Percentiles rank a stretch among this genome's conserved stretches.
phyloP scores from a whole-genome alignment of 805 yeast species.

The Candida awuae region DNA sequence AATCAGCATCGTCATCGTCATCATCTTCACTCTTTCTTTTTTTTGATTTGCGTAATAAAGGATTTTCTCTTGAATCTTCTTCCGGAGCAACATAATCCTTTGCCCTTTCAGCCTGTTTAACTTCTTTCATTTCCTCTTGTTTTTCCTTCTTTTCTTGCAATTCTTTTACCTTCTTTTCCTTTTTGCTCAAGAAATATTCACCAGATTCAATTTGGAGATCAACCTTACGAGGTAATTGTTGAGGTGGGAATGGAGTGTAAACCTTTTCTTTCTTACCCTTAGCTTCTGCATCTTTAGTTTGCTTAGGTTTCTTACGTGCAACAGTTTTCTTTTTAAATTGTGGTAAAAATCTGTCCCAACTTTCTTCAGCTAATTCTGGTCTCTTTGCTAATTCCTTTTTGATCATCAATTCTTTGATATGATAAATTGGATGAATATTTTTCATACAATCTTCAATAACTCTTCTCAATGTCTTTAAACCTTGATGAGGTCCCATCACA shows the following conservation, averaged over 20 bases:
- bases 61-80: conserved; percentile 42
- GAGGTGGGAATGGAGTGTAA: conserved; percentile 99
- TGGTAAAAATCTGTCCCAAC: conserved; percentile 94
- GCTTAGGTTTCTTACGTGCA: conserved; percentile 82
- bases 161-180: conserved; percentile 65
- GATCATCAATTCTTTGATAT: conserved; percentile 95
- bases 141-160: conserved; percentile 70
- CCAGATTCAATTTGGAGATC: conserved; percentile 97
- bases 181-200: conserved; percentile 89
- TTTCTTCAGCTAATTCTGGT: conserved; percentile 92
- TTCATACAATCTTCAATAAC: conserved; percentile 97
- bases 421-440: conserved; percentile 95
- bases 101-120: conserved; percentile 59
- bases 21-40: conserved; percentile 24
- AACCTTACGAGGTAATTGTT: conserved; percentile 92
- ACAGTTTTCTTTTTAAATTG: conserved; percentile 95
- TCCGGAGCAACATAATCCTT: conserved; percentile 83
- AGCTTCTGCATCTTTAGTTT: conserved; percentile 42
- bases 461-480: conserved; percentile 83
- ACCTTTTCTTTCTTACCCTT: conserved; percentile 53
- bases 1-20: conserved; percentile 20
- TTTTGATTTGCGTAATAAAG: conserved; percentile 26
- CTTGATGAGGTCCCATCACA: conserved; percentile 93
- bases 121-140: conserved; percentile 62
- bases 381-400: conserved; percentile 90